Base-by-base conservation (phyloP, 2,329 filamentous ascomycete genomes). In the Coleophoma eucalyptorum region DNA sequence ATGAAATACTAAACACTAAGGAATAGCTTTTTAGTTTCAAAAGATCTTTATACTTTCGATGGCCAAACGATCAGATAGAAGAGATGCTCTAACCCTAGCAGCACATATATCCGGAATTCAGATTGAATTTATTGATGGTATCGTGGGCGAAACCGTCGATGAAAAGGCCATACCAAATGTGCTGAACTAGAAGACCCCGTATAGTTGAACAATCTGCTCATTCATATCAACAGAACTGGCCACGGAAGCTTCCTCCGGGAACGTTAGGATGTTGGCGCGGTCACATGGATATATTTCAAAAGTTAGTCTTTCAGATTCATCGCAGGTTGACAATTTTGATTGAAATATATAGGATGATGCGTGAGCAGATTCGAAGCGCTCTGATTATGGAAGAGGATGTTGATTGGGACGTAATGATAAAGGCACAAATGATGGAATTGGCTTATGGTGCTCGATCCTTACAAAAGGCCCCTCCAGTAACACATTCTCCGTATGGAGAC, bases 41-140 rank as follows among this genome's bases (percentile, higher is more conserved):
- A 69, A 72, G 43, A 65, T 76, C 35, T 73, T 74, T 49, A 69
- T 73, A 35, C 66, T 78, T 46, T 70, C 71, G 6, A 62, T 78
- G 13, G 70, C 72, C 3, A 65, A 69, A 35, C 67, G 76, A 40
- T 70, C 68, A 3, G 74, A 78, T 58, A 75, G 75, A 55, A 69
- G 72, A 33, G 75, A 78, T 64, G 70, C 69, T 3, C 60, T 78
- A 15, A 62, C 68, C 3, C 59, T 78, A 7, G 65, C 69, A 10
- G 66, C 72, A 33, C 63, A 69, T 0, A 49, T 74, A 26, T 68
- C 68, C 1, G 69, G 67, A 1, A 67, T 77, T 54, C 62, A 67
- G 5, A 55, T 75, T 1, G 68, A 74, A 13, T 75, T 69, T 57
- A 56, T 75, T 4, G 65, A 72, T 46, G 74, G 72, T 0, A 66